These are phyloP conservation scores for Apocynum venetum DNA, from an alignment of 257 asterid genomes.

Conservation along the genomic window DNA sequence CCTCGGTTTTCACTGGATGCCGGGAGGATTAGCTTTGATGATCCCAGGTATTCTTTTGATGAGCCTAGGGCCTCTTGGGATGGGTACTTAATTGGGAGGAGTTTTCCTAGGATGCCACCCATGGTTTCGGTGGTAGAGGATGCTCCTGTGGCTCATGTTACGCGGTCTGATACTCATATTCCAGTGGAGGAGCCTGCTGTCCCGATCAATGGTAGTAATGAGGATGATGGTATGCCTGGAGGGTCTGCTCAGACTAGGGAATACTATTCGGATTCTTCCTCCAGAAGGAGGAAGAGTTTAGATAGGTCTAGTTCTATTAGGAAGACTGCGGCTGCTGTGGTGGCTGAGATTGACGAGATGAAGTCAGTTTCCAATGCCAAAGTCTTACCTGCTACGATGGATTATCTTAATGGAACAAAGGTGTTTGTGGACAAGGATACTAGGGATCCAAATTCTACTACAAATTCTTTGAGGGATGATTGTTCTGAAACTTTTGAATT, in stretches of 20 bases:
- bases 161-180: slow-evolving; percentile 55
- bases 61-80: slow-evolving; percentile 95
- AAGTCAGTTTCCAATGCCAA: slow-evolving; percentile 53
- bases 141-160: slow-evolving; percentile 43
- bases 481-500: slow-evolving; percentile 65
- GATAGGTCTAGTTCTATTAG: slow-evolving; percentile 82
- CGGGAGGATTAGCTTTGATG: slow-evolving; percentile 73
- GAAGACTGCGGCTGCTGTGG: slow-evolving; percentile 78
- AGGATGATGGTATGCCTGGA: slow-evolving; percentile 55
- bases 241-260: slow-evolving; percentile 76
- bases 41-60: slow-evolving; percentile 71
- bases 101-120: slow-evolving; percentile 55
- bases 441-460: slow-evolving; percentile 33
- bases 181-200: slow-evolving; percentile 54
- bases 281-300: slow-evolving; percentile 81
- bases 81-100: slow-evolving; percentile 60
- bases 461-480: slow-evolving; percentile 71
- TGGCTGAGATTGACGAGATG: slow-evolving; percentile 76
- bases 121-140: slow-evolving; percentile 82
- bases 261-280: slow-evolving; percentile 70
- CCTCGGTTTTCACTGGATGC: slow-evolving; percentile 87
- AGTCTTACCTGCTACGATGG: slow-evolving; percentile 46
- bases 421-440: slow-evolving; percentile 37
- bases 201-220: slow-evolving; percentile 17
- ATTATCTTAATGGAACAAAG: slow-evolving; percentile 47